A percentile compares a stretch with the other conserved stretches of the same genome.
These are phyloP conservation scores for Colletotrichum paranaense DNA, from an alignment of 2,329 filamentous ascomycete genomes.

Conservation along the genomic window DNA sequence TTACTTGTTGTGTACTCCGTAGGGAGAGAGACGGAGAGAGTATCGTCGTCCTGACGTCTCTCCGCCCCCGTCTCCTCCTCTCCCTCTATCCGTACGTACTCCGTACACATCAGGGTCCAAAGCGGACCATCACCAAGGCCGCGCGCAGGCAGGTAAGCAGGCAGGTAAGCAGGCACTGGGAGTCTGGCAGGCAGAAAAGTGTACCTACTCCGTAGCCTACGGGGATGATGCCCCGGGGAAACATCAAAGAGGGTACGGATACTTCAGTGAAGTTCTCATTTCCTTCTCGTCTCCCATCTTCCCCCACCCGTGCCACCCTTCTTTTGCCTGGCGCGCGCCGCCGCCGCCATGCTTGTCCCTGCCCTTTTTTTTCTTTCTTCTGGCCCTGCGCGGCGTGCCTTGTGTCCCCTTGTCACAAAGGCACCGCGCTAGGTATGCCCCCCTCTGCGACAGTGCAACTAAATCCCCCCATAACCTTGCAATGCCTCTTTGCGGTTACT, in stretches of 20 bases:
- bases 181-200: too few species aligned
- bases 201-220: background rate
- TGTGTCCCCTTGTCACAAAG: background rate
- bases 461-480: background rate
- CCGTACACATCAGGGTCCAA: background rate
- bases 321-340: background rate
- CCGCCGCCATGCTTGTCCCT: background rate
- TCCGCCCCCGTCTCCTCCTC: too few species aligned
- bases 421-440: background rate
- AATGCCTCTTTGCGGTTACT: background rate
- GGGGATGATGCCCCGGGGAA: slow-evolving; percentile 25
- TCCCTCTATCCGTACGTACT: too few species aligned
- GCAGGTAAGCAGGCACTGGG: background rate
- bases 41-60: background rate
- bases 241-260: background rate
- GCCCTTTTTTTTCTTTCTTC: background rate
- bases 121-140: background rate
- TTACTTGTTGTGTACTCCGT: too few species aligned
- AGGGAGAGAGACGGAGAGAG: background rate
- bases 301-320: background rate
- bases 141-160: background rate
- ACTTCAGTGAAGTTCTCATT: background rate
- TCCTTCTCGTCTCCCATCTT: background rate
- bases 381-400: background rate
- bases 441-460: background rate